Evolutionary conservation across 2,329 filamentous ascomycete species (phyloP), one percentile per base, ranked within the genome.

Genomic region (Didymella lethalis): DNA sequence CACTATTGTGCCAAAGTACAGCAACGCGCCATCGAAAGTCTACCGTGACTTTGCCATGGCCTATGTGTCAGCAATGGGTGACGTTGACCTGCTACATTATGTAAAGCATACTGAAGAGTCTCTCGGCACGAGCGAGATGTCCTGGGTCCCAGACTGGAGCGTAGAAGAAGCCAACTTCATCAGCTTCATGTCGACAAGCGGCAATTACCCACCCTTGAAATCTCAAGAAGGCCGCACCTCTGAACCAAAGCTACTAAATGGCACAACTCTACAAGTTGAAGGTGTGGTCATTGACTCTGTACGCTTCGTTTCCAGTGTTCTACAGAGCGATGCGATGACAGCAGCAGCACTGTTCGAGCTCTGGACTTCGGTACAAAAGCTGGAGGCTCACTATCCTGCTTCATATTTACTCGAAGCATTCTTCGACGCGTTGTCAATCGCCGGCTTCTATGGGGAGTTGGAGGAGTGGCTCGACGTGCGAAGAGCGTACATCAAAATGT

Each of bases 71-170:
- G 31, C 40, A 4, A 54, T 36, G 2, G 45, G 48, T 8, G 51
- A 49, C 14, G 38, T 62, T 10, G 48, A 54, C 25, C n/a, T 62
- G n/a, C 29, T 62, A 28, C 51, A 51, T 18, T 46, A 59, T 12
- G 46, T 59, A 8, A 54, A 57, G 34, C 56, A 62, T 41, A 41
- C 57, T 8, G 36, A 49, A 16, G 25, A 41, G 7, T 54, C 53
- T 8, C 41, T 52, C 0, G 11, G 43, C 2, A 47, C 60, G 11
- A 34, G 7, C 2, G 29, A 48, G 4, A 57, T 54, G 26, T 57
- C 52, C 6, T 62, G 56, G 60, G 60, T 49, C 29, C 60, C 60
- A 2, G 52, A 54, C 10, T 62, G 60, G 60, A 54, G 58, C 41
- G 48, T 43, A 26, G 2, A 20, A 36, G 52, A 46, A 14, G 36